Conservation (phyloP, 768 basidiomycete genomes). For the Trametes elegans region DNA sequence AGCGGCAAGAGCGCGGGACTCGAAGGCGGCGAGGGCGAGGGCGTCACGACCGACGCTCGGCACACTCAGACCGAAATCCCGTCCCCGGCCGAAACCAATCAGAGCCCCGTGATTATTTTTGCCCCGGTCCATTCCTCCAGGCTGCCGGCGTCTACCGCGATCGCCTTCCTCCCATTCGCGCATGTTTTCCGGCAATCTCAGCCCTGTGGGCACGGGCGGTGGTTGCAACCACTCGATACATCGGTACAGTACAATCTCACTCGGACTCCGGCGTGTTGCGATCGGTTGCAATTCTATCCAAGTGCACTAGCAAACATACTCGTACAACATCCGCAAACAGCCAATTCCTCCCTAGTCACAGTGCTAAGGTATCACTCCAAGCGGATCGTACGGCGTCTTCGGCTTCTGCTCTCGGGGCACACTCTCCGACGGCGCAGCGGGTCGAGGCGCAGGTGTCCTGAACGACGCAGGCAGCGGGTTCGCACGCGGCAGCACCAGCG, state of each 20-base stretch:
- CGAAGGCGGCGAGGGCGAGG: too few species aligned
- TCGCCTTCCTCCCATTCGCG: not conserved
- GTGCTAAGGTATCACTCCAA: constrained; percentile 27
- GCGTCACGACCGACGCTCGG: constrained; percentile 17
- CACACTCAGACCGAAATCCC: constrained; percentile 23
- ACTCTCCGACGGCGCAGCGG: constrained; percentile 2
- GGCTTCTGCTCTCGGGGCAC: constrained; percentile 22
- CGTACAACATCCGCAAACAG: not conserved
- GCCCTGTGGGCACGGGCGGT: too few species aligned
- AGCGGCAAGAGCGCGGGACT: constrained; percentile 1
- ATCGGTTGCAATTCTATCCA: not conserved
- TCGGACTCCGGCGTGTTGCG: too few species aligned
- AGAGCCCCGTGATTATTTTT: constrained; percentile 24
- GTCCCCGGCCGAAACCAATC: constrained; percentile 24
- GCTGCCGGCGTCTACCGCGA: constrained; percentile 7
- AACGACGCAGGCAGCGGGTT: constrained; percentile 8
- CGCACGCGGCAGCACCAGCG: constrained; percentile 8
- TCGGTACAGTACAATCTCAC: too few species aligned
- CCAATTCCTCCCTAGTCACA: not conserved
- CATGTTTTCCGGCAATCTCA: not conserved
- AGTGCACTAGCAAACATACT: not conserved
- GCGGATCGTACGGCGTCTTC: constrained; percentile 26
- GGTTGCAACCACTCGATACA: too few species aligned
- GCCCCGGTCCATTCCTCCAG: constrained; percentile 11
- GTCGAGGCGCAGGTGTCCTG: constrained; percentile 4